Evolutionary conservation across 768 basidiomycete genomes (phyloP), one percentile per base, ranked within the genome.

Genomic region (Boletus vinaceobasis): DNA sequence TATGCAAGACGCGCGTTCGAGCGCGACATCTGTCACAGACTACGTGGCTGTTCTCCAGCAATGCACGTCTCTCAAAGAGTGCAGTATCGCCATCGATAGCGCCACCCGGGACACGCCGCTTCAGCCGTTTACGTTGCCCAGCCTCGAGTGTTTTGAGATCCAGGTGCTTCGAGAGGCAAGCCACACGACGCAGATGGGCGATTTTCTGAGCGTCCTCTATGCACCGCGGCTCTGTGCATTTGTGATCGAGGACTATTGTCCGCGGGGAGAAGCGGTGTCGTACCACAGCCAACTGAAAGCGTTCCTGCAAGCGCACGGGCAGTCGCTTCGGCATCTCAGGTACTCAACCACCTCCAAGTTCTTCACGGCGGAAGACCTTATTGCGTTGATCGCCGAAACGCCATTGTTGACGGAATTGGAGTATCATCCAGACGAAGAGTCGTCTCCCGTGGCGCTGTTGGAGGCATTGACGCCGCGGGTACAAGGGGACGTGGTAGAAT

Each of bases 1-100:
- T 40, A 69, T 69, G 64, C 59, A 59, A n/a, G 56, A 66, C 29
- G 56, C 57, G n/a, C 55, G 51, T 35, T 48, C 61, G 17, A 66
- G 61, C 38, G 44, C 54, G 33, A 49, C 61, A 8, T 59, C 66
- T 0, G 50, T 69, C 52, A 55, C 56, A 2, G 62, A 61, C 31
- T 67, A 69, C 15, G 50, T 53, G 14, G 15, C 42, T 7, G 32
- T 67, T 17, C 57, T 67, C 15, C 53, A 7, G 46, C 62, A 67
- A 14, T 67, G 66, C 36, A 53, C 40, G 19, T 57, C 55, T 17
- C 66, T 67, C 52, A 59, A 51, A 37, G 64, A 66, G 32, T 66
- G 65, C 26, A 26, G 43, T 7, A 48, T 67, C 21, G 19, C 57
- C 9, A 55, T 67, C 46, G 66, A 58, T 32, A 38, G 42, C 21